A percentile compares a stretch with the other conserved stretches of the same genome.
Evolutionary conservation across 192 early-diverging fungal genomes (phyloP).

Genomic region (Jimgerdemannia flammicorona): DNA sequence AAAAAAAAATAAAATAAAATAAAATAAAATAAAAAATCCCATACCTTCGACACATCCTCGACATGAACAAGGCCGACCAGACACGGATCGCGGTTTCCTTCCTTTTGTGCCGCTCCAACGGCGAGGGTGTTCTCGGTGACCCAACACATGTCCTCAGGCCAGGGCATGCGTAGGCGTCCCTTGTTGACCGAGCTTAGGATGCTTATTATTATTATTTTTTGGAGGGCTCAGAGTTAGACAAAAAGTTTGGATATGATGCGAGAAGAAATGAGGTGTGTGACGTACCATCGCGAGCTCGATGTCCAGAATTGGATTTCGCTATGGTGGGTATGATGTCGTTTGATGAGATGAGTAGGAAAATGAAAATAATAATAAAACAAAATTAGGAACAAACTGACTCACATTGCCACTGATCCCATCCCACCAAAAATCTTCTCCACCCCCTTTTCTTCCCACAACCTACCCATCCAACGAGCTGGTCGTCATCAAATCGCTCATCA

Average conservation of each 20-base stretch:
- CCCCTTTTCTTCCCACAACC: not conserved
- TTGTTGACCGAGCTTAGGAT: not conserved
- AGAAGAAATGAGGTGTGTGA: not conserved
- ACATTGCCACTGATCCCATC: not conserved
- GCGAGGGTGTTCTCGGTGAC: not conserved
- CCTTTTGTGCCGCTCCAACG: not conserved
- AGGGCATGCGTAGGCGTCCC: not conserved
- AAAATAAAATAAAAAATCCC: not conserved
- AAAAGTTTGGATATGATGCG: not conserved
- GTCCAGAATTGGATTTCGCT: slow-evolving; percentile 2
- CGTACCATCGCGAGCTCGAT: not conserved
- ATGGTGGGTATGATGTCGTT: not conserved
- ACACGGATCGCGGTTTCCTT: not conserved
- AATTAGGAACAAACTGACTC: not conserved
- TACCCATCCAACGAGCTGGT: slow-evolving; percentile 6
- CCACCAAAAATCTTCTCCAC: not conserved
- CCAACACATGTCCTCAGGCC: slow-evolving; percentile 1
- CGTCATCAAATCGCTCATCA: not conserved
- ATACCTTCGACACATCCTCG: not conserved
- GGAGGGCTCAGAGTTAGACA: not conserved
- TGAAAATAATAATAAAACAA: not conserved
- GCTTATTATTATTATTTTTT: not conserved
- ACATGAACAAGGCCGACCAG: not conserved
- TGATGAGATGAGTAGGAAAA: not conserved
- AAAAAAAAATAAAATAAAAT: too few relatives aligned